phyloP scores from a whole-genome alignment of 2,329 filamentous ascomycete genomes.

The Cladobotryum protrusum region DNA sequence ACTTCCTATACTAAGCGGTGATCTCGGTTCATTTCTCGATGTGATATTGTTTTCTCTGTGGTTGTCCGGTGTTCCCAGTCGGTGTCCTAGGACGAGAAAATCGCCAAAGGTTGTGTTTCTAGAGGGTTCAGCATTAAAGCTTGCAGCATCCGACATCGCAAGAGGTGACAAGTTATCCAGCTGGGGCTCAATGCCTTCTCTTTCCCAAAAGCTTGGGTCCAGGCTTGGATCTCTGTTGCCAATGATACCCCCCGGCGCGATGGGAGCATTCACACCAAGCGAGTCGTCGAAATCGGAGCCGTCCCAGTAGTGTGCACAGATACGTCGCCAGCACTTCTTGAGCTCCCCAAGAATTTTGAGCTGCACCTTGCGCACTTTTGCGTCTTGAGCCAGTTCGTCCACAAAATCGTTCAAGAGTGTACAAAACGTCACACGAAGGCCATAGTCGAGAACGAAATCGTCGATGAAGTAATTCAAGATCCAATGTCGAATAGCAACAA shows the following conservation, averaged over 20 bases:
- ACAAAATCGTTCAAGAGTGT: slow-evolving; percentile 66
- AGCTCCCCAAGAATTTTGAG: slow-evolving; percentile 87
- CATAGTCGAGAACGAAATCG: slow-evolving; percentile 76
- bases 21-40: slow-evolving; percentile 25
- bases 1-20: slow-evolving; percentile 53
- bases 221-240: slow-evolving; percentile 52
- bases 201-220: slow-evolving; percentile 50
- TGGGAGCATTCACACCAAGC: slow-evolving; percentile 57
- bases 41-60: slow-evolving; percentile 19
- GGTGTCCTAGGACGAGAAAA: slow-evolving; percentile 37
- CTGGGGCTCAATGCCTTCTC: slow-evolving; percentile 36
- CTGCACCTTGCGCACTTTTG: slow-evolving; percentile 44
- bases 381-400: slow-evolving; percentile 45
- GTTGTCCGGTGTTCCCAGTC: slow-evolving; percentile 43
- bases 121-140: slow-evolving; percentile 42
- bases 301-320: slow-evolving; percentile 88
- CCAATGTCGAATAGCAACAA: slow-evolving; percentile 94
- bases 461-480: slow-evolving; percentile 96
- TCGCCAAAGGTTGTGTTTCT: slow-evolving; percentile 41
- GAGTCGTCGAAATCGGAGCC: slow-evolving; percentile 58
- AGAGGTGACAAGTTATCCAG: slow-evolving; percentile 35
- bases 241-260: slow-evolving; percentile 68
- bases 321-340: slow-evolving; percentile 94
- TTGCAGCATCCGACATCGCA: slow-evolving; percentile 19
- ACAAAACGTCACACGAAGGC: slow-evolving; percentile 73